Percentiles rank a stretch among this genome's conserved stretches.
These are phyloP conservation scores for Phialocephala subalpina DNA, from an alignment of 2,329 filamentous ascomycete species.

Conservation along the genomic window DNA sequence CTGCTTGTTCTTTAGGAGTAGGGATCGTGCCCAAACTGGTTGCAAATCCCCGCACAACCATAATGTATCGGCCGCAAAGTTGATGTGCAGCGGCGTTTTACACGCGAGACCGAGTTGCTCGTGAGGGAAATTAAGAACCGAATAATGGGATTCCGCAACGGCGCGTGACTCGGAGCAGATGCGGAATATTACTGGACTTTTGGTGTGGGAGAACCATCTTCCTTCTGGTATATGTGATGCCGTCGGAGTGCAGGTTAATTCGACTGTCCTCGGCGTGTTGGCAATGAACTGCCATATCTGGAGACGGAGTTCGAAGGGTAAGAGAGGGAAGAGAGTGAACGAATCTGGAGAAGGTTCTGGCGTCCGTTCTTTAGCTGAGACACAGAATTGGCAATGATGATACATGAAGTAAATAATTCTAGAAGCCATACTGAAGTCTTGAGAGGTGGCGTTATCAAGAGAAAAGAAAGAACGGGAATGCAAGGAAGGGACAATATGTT, in stretches of 20 bases:
- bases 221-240: slow-evolving; percentile 22
- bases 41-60: slow-evolving; percentile 24
- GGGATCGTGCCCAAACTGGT: slow-evolving; percentile 13
- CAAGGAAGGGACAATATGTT: not conserved
- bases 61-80: slow-evolving; percentile 27
- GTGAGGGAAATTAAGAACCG: slow-evolving; percentile 38
- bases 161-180: slow-evolving; percentile 34
- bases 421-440: slow-evolving; percentile 21
- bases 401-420: slow-evolving; percentile 29
- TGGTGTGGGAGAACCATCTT: slow-evolving; percentile 30
- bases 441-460: not conserved
- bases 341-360: slow-evolving; percentile 2
- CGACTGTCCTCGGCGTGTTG: slow-evolving; percentile 22
- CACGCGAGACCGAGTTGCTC: slow-evolving; percentile 20
- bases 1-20: slow-evolving; percentile 27
- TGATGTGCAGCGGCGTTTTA: slow-evolving; percentile 25
- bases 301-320: slow-evolving; percentile 33
- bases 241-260: slow-evolving; percentile 28
- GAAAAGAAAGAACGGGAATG: not conserved
- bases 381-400: slow-evolving; percentile 28
- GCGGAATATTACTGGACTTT: slow-evolving; percentile 28
- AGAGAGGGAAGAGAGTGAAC: slow-evolving; percentile 30
- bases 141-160: slow-evolving; percentile 31
- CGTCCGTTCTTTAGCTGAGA: not conserved
- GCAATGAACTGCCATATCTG: slow-evolving; percentile 29